Conservation (phyloP, 2,329 filamentous ascomycete genomes). For the Metarhizium rileyi region DNA sequence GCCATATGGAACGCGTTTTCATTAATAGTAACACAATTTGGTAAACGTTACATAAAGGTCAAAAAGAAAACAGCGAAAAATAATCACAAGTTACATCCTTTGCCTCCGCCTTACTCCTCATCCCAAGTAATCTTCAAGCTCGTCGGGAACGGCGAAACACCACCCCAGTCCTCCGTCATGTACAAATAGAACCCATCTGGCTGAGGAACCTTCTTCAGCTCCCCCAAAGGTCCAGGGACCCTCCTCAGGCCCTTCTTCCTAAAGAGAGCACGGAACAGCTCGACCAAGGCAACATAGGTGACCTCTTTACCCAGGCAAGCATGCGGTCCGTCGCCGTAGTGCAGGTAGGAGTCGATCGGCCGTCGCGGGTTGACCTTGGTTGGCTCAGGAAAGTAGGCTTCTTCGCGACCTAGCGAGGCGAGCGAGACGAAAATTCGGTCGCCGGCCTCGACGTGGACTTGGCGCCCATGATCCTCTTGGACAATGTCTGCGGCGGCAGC, state of each 20-base stretch:
- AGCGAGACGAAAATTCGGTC: slow-evolving; percentile 57
- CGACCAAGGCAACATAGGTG: slow-evolving; percentile 51
- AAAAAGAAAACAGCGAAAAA: not conserved
- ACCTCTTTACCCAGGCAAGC: slow-evolving; percentile 51
- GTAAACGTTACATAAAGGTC: not conserved
- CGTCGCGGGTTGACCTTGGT: slow-evolving; percentile 52
- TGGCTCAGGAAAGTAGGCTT: slow-evolving; percentile 50
- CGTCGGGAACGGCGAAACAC: slow-evolving; percentile 34
- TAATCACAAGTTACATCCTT: not conserved
- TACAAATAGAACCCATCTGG: slow-evolving; percentile 49
- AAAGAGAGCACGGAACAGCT: slow-evolving; percentile 60
- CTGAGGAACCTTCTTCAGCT: slow-evolving; percentile 54
- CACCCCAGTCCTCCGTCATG: slow-evolving; percentile 56
- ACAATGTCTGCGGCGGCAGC: slow-evolving; percentile 36
- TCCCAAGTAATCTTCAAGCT: slow-evolving; percentile 48
- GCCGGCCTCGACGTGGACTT: slow-evolving; percentile 42
- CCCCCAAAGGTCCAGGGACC: slow-evolving; percentile 53
- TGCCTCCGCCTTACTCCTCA: slow-evolving; percentile 13
- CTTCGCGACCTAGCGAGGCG: slow-evolving; percentile 44
- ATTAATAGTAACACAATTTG: slow-evolving; percentile 7
- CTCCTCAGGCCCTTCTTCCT: slow-evolving; percentile 49
- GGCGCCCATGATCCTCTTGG: slow-evolving; percentile 39
- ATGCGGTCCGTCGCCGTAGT: slow-evolving; percentile 54
- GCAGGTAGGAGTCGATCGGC: slow-evolving; percentile 53
- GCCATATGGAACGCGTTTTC: slow-evolving; percentile 13